Conservation (phyloP, 495 filamentous ascomycete species). For the Penicillium ucsense region DNA sequence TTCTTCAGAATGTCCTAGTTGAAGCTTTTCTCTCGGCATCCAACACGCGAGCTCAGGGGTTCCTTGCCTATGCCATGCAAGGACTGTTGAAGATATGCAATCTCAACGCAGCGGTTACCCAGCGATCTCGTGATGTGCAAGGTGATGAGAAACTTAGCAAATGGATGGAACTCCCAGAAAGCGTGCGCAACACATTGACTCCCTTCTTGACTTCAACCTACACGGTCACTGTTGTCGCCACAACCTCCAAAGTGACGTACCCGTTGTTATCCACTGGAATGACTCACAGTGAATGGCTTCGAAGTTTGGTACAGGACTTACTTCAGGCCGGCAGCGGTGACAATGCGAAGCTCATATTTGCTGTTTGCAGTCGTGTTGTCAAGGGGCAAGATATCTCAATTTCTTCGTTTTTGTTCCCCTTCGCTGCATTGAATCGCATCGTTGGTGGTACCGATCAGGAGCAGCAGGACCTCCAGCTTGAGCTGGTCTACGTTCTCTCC, state of each 20-base stretch:
- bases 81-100: conserved; percentile 70
- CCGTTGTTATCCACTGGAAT: conserved; percentile 58
- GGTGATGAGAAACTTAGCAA: conserved; percentile 49
- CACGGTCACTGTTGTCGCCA: conserved; percentile 48
- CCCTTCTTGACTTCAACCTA: conserved; percentile 82
- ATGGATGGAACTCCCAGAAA: conserved; percentile 68
- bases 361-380: conserved; percentile 69
- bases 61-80: conserved; percentile 89
- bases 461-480: conserved; percentile 53
- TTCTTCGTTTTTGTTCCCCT: conserved; percentile 78
- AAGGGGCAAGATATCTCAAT: conserved; percentile 75
- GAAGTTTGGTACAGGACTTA: conserved; percentile 68
- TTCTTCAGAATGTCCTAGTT: conserved; percentile 79
- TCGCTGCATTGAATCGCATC: conserved; percentile 67
- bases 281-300: conserved; percentile 73
- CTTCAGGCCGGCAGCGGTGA: conserved; percentile 60
- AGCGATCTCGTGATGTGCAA: conserved; percentile 42
- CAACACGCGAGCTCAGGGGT: conserved; percentile 78
- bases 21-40: conserved; percentile 82
- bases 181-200: conserved; percentile 64
- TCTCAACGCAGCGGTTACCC: conserved; percentile 49
- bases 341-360: conserved; percentile 65
- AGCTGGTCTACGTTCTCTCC: conserved; percentile 60
- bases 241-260: conserved; percentile 49
- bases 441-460: conserved; percentile 58